These are phyloP conservation scores for Boeremia lycopersici DNA, from an alignment of 2,329 filamentous ascomycete genomes.

Conservation along the genomic window DNA sequence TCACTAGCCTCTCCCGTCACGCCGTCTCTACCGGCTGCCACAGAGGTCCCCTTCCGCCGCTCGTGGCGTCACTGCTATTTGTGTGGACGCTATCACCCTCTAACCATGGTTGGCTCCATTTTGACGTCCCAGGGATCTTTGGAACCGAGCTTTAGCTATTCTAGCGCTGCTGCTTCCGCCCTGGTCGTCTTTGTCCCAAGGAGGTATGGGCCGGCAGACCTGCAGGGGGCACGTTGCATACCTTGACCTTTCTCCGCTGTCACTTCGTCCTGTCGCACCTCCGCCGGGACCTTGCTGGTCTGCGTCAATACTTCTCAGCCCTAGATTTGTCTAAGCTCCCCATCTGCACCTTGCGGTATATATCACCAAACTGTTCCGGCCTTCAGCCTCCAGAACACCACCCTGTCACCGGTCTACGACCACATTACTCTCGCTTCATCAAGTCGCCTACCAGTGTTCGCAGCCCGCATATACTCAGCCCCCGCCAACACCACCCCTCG, in stretches of 20 bases:
- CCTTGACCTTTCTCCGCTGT: slow-evolving; percentile 22
- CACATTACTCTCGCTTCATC: slow-evolving; percentile 41
- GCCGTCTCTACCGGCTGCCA: slow-evolving; percentile 42
- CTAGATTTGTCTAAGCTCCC: slow-evolving; percentile 36
- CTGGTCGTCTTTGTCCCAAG: slow-evolving; percentile 45
- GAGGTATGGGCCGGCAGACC: slow-evolving; percentile 36
- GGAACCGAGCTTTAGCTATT: slow-evolving; percentile 46
- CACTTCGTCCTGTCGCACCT: slow-evolving; percentile 18
- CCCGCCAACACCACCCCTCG: slow-evolving; percentile 31
- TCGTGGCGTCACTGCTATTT: slow-evolving; percentile 47
- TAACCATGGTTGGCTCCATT: slow-evolving; percentile 37
- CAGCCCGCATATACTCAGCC: slow-evolving; percentile 42
- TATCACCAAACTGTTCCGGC: slow-evolving; percentile 39
- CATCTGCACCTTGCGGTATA: slow-evolving; percentile 39
- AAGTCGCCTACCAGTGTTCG: slow-evolving; percentile 36
- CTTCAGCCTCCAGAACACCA: slow-evolving; percentile 34
- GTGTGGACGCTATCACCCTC: slow-evolving; percentile 32
- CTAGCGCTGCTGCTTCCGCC: slow-evolving; percentile 41
- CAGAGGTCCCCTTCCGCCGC: slow-evolving; percentile 34
- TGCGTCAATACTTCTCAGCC: slow-evolving; percentile 21
- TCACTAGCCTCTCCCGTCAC: slow-evolving; percentile 45
- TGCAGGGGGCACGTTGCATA: slow-evolving; percentile 42
- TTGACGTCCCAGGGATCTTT: slow-evolving; percentile 36
- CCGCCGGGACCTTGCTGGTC: slow-evolving; percentile 15
- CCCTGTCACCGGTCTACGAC: slow-evolving; percentile 42